These are phyloP conservation scores for Cladosporium halotolerans DNA, from an alignment of 2,329 filamentous ascomycete species.

Conservation along the genomic window DNA sequence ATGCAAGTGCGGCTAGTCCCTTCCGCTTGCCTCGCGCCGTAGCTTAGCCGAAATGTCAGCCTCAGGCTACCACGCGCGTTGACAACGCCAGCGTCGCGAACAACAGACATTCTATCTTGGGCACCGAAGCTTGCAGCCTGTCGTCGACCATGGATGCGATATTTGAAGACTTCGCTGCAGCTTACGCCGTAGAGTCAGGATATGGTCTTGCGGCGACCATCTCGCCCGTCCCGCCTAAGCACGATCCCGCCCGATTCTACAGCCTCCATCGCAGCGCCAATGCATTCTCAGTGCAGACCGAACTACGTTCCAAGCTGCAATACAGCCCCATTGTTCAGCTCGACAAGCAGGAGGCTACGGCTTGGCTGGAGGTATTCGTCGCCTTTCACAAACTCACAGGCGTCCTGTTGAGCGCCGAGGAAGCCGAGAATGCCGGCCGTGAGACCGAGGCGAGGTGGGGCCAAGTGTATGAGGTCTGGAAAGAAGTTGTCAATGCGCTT, in stretches of 20 bases:
- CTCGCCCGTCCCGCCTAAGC: conserved; percentile 59
- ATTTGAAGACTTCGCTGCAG: conserved; percentile 66
- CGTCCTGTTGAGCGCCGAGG: conserved; percentile 63
- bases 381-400: conserved; percentile 78
- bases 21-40: background rate
- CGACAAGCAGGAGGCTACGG: conserved; percentile 57
- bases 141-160: conserved; percentile 55
- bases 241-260: conserved; percentile 60
- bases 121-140: conserved; percentile 29
- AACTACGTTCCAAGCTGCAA: conserved; percentile 66
- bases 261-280: conserved; percentile 68
- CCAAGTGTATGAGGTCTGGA: conserved; percentile 85
- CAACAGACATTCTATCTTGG: no score
- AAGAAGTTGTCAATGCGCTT: conserved; percentile 69
- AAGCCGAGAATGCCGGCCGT: conserved; percentile 42
- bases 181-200: conserved; percentile 60
- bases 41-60: background rate
- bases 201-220: conserved; percentile 69
- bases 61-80: conserved; percentile 1
- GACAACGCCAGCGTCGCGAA: background rate
- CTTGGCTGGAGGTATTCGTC: conserved; percentile 83
- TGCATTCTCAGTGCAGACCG: conserved; percentile 56
- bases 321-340: conserved; percentile 45
- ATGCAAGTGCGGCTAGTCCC: conserved; percentile 7
- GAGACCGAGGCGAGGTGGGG: conserved; percentile 57